Evolutionary conservation across 2,329 filamentous ascomycete genomes (phyloP).

Genomic region (Moelleriella libera): DNA sequence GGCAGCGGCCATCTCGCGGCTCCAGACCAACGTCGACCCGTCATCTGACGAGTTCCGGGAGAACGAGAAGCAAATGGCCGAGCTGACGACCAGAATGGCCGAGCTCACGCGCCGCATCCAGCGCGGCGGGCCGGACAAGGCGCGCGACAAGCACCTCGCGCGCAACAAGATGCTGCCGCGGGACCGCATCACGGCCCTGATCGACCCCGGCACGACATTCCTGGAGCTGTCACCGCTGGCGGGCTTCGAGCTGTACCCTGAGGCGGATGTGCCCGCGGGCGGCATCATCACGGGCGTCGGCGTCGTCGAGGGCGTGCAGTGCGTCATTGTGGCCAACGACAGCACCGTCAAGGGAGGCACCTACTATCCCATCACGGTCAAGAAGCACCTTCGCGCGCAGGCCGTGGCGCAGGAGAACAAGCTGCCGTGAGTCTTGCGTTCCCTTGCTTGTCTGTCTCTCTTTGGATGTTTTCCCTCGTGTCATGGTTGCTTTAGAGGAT

Average conservation of each 20-base stretch:
- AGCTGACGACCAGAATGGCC: slow-evolving; percentile 55
- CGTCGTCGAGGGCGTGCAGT: slow-evolving; percentile 77
- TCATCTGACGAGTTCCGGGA: slow-evolving; percentile 66
- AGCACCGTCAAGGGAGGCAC: slow-evolving; percentile 95
- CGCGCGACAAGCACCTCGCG: slow-evolving; percentile 72
- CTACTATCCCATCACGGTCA: slow-evolving; percentile 94
- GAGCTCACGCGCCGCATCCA: slow-evolving; percentile 58
- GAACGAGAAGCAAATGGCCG: slow-evolving; percentile 65
- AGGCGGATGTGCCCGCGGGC: slow-evolving; percentile 75
- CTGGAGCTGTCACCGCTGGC: slow-evolving; percentile 89
- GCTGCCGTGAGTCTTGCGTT: slow-evolving; percentile 13
- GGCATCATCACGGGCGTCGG: slow-evolving; percentile 91
- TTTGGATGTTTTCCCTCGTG: no score
- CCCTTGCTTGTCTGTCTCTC: no score
- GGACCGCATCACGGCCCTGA: slow-evolving; percentile 72
- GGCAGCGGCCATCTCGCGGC: slow-evolving; percentile 66
- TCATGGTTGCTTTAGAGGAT: no score
- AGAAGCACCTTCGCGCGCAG: slow-evolving; percentile 91
- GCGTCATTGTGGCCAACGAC: slow-evolving; percentile 90
- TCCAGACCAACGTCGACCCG: slow-evolving; percentile 64
- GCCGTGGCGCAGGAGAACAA: slow-evolving; percentile 81
- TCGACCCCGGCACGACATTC: slow-evolving; percentile 83
- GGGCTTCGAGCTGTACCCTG: slow-evolving; percentile 71
- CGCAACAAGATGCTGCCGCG: slow-evolving; percentile 90
- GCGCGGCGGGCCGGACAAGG: slow-evolving; percentile 66